phyloP scores from a whole-genome alignment of 768 basidiomycete genomes.

The Lactifluus echinatus region DNA sequence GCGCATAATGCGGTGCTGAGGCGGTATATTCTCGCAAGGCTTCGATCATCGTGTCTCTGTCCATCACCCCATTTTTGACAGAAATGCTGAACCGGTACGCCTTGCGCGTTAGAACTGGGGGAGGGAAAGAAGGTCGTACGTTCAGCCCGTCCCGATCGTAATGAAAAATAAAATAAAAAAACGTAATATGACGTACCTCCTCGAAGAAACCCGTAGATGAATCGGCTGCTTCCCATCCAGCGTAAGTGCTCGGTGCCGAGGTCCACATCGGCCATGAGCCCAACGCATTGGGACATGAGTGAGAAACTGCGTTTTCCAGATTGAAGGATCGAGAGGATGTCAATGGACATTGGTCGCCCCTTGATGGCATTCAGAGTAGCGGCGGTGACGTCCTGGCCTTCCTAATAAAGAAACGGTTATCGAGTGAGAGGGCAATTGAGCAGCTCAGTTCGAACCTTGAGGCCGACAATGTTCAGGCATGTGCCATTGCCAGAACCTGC shows the following conservation, averaged over 20 bases:
- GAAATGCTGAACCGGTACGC: constrained; percentile 63
- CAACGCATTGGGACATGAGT: constrained; percentile 77
- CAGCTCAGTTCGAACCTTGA: constrained; percentile 35
- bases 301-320: constrained; percentile 53
- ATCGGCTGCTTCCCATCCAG: constrained; percentile 82
- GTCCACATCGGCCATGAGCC: constrained; percentile 81
- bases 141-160: no score
- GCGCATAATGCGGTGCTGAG: constrained; percentile 6
- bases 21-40: constrained; percentile 33
- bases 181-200: constrained; percentile 46
- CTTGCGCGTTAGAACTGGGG: constrained; percentile 49
- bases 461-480: constrained; percentile 65
- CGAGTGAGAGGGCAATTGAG: neutral
- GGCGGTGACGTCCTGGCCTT: constrained; percentile 61
- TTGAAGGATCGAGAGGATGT: constrained; percentile 72
- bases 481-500: constrained; percentile 78
- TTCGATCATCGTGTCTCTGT: constrained; percentile 65
- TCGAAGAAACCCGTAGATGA: constrained; percentile 60
- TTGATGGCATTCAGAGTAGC: constrained; percentile 76
- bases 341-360: constrained; percentile 67
- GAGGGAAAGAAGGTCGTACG: neutral
- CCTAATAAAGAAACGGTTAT: constrained; percentile 31
- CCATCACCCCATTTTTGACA: constrained; percentile 56
- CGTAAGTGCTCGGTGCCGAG: constrained; percentile 75
- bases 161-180: no score